phyloP scores from a whole-genome alignment of 192 early-diverging fungal genomes.

The Dispira simplex region DNA sequence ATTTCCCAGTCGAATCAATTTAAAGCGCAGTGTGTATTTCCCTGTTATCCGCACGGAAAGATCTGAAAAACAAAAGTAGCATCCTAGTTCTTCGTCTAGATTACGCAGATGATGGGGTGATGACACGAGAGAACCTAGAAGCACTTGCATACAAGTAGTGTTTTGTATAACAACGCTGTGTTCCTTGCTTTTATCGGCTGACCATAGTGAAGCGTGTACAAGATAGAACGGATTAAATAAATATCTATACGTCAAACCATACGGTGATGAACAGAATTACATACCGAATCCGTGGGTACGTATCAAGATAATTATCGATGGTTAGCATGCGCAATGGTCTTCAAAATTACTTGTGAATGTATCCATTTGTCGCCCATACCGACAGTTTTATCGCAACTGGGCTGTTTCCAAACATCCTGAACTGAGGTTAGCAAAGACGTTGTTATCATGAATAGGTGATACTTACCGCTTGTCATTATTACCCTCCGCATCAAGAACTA shows the following conservation, averaged over 20 bases:
- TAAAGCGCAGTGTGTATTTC: slow-evolving; percentile 49
- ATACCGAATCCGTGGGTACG: slow-evolving; percentile 6
- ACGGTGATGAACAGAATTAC: slow-evolving; percentile 3
- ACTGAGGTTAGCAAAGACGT: no score
- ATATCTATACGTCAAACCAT: slow-evolving; percentile 12
- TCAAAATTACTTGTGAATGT: neutral
- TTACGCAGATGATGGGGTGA: slow-evolving; percentile 39
- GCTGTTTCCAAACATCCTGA: neutral
- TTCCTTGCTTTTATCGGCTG: slow-evolving; percentile 33
- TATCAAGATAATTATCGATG: slow-evolving; percentile 4
- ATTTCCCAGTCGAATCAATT: slow-evolving; percentile 49
- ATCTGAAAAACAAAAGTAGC: slow-evolving; percentile 68
- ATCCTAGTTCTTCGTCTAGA: slow-evolving; percentile 37
- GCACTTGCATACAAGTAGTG: slow-evolving; percentile 38
- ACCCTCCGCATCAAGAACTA: neutral
- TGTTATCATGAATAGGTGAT: neutral
- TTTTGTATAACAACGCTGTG: slow-evolving; percentile 43
- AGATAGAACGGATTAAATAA: slow-evolving; percentile 41
- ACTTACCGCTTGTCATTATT: neutral
- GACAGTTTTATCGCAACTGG: neutral
- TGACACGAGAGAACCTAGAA: slow-evolving; percentile 45
- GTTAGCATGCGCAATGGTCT: slow-evolving; percentile 7
- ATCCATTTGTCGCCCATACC: neutral
- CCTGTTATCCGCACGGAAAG: slow-evolving; percentile 59
- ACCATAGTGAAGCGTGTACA: slow-evolving; percentile 43